Evolutionary conservation across 83 land plant species (phyloP).

Genomic region (Larix sibirica): DNA sequence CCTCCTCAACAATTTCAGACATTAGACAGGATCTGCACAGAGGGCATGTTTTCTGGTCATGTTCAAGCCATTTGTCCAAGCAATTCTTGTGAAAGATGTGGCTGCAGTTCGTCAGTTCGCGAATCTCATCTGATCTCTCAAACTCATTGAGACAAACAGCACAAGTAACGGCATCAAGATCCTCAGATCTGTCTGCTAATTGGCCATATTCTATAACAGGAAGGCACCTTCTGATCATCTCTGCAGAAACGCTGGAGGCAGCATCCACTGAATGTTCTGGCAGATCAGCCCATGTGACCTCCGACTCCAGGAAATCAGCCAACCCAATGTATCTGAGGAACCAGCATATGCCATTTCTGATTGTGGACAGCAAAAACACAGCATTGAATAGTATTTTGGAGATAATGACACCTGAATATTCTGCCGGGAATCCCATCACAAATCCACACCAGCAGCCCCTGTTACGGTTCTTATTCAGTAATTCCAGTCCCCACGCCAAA

Average conservation of each 20-base stretch:
- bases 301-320: conserved; percentile 10
- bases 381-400: conserved; percentile 5
- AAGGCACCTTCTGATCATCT: conserved; percentile 12
- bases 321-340: conserved; percentile 9
- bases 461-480: background rate
- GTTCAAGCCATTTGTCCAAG: conserved; percentile 23
- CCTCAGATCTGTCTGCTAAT: background rate
- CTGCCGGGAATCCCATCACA: conserved; percentile 16
- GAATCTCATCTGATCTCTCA: conserved; percentile 18
- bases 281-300: background rate
- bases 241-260: conserved; percentile 30
- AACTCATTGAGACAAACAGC: conserved; percentile 21
- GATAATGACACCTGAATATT: conserved; percentile 5
- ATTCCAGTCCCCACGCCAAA: background rate
- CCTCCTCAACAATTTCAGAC: conserved; percentile 1
- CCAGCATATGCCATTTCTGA: conserved; percentile 10
- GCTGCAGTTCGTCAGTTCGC: conserved; percentile 19
- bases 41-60: conserved; percentile 25
- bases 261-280: background rate
- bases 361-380: background rate
- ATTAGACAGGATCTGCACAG: conserved; percentile 19
- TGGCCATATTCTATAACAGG: background rate
- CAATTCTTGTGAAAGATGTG: conserved; percentile 23
- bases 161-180: background rate
- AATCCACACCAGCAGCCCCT: background rate